Conservation (phyloP, 2,329 filamentous ascomycete genomes). For the Sordariomycetes sp. region DNA sequence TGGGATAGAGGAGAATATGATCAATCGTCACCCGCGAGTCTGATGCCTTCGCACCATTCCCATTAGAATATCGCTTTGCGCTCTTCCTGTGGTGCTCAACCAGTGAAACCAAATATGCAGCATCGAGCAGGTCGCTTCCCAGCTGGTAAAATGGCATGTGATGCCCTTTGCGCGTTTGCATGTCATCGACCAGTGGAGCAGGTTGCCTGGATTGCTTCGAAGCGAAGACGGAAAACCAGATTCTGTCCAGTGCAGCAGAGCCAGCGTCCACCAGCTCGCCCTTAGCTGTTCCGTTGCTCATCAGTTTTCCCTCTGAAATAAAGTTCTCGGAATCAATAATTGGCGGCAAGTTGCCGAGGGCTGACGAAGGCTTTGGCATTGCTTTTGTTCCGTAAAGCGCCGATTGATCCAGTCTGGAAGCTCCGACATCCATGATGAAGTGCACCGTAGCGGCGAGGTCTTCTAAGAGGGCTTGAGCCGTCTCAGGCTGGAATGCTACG, state of each 20-base stretch:
- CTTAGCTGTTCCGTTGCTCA: background rate
- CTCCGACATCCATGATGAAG: slow-evolving; percentile 1
- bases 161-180: slow-evolving; percentile 1
- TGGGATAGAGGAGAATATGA: slow-evolving; percentile 4
- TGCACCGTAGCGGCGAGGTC: slow-evolving; percentile 3
- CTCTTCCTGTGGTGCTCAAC: slow-evolving; percentile 3
- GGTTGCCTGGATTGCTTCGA: background rate
- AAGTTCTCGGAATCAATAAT: background rate
- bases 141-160: slow-evolving; percentile 3
- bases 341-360: background rate
- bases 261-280: background rate
- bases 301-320: background rate
- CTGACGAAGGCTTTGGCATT: slow-evolving; percentile 2
- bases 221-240: slow-evolving; percentile 4
- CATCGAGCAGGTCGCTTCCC: slow-evolving; percentile 4
- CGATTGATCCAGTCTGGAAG: slow-evolving; percentile 1
- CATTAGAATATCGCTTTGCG: background rate
- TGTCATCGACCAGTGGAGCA: background rate
- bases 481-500: slow-evolving; percentile 1
- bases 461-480: slow-evolving; percentile 3
- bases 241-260: slow-evolving; percentile 1
- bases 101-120: slow-evolving; percentile 3
- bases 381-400: slow-evolving; percentile 3
- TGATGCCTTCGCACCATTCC: background rate
- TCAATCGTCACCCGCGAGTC: slow-evolving; percentile 4